Evolutionary conservation across 2,329 filamentous ascomycete genomes (phyloP).

Genomic region (Colletotrichum sp.): DNA sequence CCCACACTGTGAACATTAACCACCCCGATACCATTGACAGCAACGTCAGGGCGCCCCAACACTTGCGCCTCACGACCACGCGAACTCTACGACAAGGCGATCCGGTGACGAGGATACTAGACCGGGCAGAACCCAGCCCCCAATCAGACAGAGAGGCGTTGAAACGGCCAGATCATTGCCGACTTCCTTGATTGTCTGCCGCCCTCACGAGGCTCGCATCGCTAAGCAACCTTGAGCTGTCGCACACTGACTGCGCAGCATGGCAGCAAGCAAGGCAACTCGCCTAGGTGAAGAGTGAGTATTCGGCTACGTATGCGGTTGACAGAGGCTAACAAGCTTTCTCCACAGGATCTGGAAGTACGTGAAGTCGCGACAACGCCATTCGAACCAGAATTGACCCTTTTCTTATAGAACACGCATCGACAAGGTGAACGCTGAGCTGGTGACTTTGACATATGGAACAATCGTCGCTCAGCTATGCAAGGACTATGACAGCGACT

Average conservation of each 20-base stretch:
- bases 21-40: not conserved
- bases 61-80: not conserved
- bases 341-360: constrained; percentile 85
- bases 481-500: constrained; percentile 94
- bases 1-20: not conserved
- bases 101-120: not conserved
- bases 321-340: constrained; percentile 10
- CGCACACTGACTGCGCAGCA: constrained; percentile 30
- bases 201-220: not conserved
- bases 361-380: constrained; percentile 38
- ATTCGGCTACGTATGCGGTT: not conserved
- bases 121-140: not conserved
- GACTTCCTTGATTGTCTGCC: not conserved
- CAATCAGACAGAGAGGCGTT: not conserved
- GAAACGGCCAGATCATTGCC: not conserved
- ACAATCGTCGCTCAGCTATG: constrained; percentile 97
- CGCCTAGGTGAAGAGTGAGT: constrained; percentile 68
- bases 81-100: not conserved
- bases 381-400: constrained; percentile 13
- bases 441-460: constrained; percentile 96
- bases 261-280: constrained; percentile 67
- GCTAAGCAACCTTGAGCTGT: not conserved
- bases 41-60: not conserved
- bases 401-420: constrained; percentile 75
- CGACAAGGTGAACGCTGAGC: constrained; percentile 97